A percentile compares a stretch with the other conserved stretches of the same genome.
phyloP scores from a whole-genome alignment of 148 eudicot species.

The Nyssa sinensis region DNA sequence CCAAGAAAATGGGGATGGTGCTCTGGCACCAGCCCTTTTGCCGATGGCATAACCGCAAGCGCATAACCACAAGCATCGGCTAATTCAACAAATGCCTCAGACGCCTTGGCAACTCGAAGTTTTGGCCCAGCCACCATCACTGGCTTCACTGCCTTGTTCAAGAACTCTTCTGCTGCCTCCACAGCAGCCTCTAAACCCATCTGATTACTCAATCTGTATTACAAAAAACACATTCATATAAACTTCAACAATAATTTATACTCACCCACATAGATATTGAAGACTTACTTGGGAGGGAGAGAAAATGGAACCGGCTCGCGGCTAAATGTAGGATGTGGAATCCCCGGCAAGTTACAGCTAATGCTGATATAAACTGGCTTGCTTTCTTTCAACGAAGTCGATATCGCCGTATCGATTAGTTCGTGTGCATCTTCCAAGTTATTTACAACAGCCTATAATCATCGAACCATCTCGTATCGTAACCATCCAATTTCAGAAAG shows the following conservation, averaged over 20 bases:
- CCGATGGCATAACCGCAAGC: too few relatives aligned
- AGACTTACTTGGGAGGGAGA: too few relatives aligned
- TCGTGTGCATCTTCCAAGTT: too few relatives aligned
- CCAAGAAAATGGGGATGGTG: too few relatives aligned
- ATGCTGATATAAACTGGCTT: too few relatives aligned
- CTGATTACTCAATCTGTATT: conserved; percentile 14
- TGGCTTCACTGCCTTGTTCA: conserved; percentile 22
- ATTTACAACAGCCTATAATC: conserved; percentile 21
- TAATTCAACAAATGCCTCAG: conserved; percentile 9
- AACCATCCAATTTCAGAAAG: background rate
- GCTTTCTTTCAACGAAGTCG: too few relatives aligned
- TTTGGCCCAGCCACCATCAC: conserved; percentile 20
- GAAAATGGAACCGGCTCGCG: too few relatives aligned
- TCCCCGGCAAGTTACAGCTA: too few relatives aligned
- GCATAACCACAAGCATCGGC: too few relatives aligned
- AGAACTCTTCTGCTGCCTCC: conserved; percentile 17
- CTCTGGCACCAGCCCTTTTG: too few relatives aligned
- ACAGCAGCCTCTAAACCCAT: conserved; percentile 22
- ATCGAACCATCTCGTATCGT: background rate
- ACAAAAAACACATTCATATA: background rate
- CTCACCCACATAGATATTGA: background rate
- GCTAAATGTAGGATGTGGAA: too few relatives aligned
- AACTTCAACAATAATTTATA: background rate
- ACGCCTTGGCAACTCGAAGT: conserved; percentile 18
- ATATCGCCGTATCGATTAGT: too few relatives aligned